Evolutionary conservation across 148 eudicot species (phyloP), one percentile per base, ranked within the genome.

Genomic region (Rhododendron henanense): DNA sequence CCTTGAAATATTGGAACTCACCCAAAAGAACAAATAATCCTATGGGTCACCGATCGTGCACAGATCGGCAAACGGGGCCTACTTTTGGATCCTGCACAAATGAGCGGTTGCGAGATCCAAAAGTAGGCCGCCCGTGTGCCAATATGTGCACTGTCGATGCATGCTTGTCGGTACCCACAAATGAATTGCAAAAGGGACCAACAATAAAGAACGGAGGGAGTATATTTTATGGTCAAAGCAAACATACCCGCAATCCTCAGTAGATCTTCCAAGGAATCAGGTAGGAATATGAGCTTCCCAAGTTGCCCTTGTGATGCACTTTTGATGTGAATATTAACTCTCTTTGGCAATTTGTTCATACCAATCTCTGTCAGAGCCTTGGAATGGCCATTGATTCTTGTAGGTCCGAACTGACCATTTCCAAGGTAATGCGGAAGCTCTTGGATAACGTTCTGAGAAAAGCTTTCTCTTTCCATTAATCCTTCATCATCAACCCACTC

Each of bases 221-320:
- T 39, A 15, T 59, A 0, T 15, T 83, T 78, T 44, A 61, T 35
- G 55, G 57, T 78, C 31, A 41, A 86, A 63, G 53, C 69, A 78
- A 76, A 67, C 92, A 86, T 96, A 94, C 99, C 97, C 74, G 94
- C 93, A 89, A 91, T 86, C 81, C 48, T 86, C 71, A 94, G 85
- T 51, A 96, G 91, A 65, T 92, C 96, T 82, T 92, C 94, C 77
- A 96, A 67, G 9, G 92, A 92, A 85, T 95, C 92, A 87, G 98
- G 98, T 84, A 96, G 91, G 75, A 87, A 59, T 39, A 95, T 91
- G 78, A 95, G 85, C 89, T 94, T 96, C 69, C 88, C 88, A 47
- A 86, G 85, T 83, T 85, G 92, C 85, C 90, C 84, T 84, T 80
- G 69, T 39, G 86, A 39, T 50, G 35, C 39, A 69, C 15, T 51